Percentiles rank a stretch among this genome's conserved stretches.
phyloP scores from a whole-genome alignment of 768 basidiomycete genomes.

The Rhodotorula babjevae region DNA sequence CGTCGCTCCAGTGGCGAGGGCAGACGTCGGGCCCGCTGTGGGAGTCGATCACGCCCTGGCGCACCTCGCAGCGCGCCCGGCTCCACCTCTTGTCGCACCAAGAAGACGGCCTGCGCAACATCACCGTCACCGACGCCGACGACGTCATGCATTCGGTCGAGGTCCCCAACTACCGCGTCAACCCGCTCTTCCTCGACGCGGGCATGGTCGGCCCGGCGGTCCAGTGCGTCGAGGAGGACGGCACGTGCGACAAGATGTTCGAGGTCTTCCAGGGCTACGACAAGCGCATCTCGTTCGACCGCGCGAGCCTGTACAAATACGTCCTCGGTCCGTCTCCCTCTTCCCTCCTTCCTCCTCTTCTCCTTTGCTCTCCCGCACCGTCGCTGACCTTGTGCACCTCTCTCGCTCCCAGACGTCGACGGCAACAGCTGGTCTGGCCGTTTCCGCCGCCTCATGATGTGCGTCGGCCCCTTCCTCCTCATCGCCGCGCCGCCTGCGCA shows the following conservation, averaged over 20 bases:
- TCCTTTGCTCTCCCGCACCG: neutral
- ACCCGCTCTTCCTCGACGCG: conserved; percentile 42
- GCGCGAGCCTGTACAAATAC: conserved; percentile 39
- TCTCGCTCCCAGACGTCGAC: conserved; percentile 23
- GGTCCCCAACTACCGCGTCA: conserved; percentile 41
- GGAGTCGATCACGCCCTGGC: conserved; percentile 41
- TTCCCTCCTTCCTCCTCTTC: neutral
- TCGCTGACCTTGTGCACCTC: neutral
- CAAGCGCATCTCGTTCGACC: conserved; percentile 38
- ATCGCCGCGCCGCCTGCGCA: no score
- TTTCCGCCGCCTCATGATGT: conserved; percentile 40
- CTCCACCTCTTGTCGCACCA: conserved; percentile 41
- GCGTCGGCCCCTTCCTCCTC: neutral
- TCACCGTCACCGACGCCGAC: conserved; percentile 37
- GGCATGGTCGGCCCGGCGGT: conserved; percentile 44
- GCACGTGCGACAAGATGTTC: conserved; percentile 41
- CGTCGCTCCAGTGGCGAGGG: conserved; percentile 50
- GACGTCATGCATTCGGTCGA: conserved; percentile 27
- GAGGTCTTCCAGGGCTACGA: conserved; percentile 41
- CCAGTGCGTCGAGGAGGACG: conserved; percentile 42
- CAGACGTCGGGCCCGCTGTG: conserved; percentile 48
- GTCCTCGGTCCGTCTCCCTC: conserved; percentile 27
- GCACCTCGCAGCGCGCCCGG: conserved; percentile 42
- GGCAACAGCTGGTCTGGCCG: conserved; percentile 41
- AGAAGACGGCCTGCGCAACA: conserved; percentile 34